Base-by-base conservation (phyloP, 1,139 yeast genomes). In the Torulaspora globosa region DNA sequence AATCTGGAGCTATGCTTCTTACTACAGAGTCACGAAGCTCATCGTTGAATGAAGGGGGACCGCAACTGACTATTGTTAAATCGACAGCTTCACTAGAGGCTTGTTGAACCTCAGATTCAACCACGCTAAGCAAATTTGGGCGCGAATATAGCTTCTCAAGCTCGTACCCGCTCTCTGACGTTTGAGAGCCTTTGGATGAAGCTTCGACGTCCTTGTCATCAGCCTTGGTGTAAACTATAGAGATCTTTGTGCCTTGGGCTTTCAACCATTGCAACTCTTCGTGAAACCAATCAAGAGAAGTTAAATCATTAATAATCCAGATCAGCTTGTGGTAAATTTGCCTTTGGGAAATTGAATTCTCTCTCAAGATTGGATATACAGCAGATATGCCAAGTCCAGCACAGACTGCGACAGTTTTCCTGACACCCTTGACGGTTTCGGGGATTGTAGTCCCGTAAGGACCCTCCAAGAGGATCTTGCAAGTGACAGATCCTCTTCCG, bases 381-480 rank as follows among this genome's bases (percentile, higher is more conserved):
- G 65, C 63, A 11, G 59, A 52, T 14, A 59, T 47, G 33, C 65
- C 64, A 16, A 59, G 43, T 15, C 65, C 65, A 9, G 60, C 65
- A 27, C 58, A 54, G 2, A 60, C 50, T 10, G 61, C 65, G 5
- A 57, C 56, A 27, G 52, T 28, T 33, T 53, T 55, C 27, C 49
- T 43, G 5, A 42, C 39, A 6, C 41, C 18, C 6, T 41, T 32
- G 5, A 40, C 49, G 19, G 41, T 36, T 18, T 50, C 49, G 59
- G 88, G 76, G 50, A 78, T 58, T 52, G 73, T 62, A 52, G 67
- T 62, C 52, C 86, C 83, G 57, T 82, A 82, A 0, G 86, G 85
- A 0, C 87, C 87, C 56, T 82, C 87, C 5, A 80, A 58, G 5
- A 72, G 56, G 3, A 78, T 71, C 39, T 64, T 65, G 54, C 67